Conservation (phyloP, 805 yeast genomes). For the Myxozyma neotropica region DNA sequence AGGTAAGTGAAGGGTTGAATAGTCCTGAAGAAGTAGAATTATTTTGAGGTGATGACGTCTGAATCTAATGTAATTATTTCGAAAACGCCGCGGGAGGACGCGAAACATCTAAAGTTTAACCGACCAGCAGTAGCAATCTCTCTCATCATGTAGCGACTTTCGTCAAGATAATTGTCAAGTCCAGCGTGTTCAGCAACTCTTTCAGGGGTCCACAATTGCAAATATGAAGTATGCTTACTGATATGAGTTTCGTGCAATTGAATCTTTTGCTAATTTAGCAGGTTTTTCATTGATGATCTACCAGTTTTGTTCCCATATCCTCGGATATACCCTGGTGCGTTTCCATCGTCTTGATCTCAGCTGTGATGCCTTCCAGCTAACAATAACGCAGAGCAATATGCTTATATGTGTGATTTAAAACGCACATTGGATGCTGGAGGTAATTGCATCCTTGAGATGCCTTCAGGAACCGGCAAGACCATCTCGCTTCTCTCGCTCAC, state of each 20-base stretch:
- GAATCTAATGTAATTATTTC: too few species aligned
- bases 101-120: not conserved
- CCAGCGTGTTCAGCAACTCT: not conserved
- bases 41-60: too few species aligned
- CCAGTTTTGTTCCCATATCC: constrained; percentile 97
- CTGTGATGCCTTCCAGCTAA: not conserved
- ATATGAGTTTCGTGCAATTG: not conserved
- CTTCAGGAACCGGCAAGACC: constrained; percentile 99
- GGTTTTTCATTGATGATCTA: constrained; percentile 90
- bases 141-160: too few species aligned
- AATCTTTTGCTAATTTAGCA: constrained; percentile 37
- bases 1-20: too few species aligned
- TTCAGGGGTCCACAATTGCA: too few species aligned
- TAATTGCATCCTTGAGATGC: constrained; percentile 96
- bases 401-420: constrained; percentile 95
- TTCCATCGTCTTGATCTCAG: not conserved
- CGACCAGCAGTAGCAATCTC: too few species aligned
- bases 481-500: constrained; percentile 87
- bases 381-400: constrained; percentile 72
- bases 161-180: not conserved
- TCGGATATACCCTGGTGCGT: constrained; percentile 72
- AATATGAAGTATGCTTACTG: constrained; percentile 29
- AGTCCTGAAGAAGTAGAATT: too few species aligned
- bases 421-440: constrained; percentile 95
- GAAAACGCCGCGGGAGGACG: not conserved